A percentile compares a stretch with the other conserved stretches of the same genome.
phyloP scores from a whole-genome alignment of 2,329 filamentous ascomycete species.

The Akanthomyces lecanii region DNA sequence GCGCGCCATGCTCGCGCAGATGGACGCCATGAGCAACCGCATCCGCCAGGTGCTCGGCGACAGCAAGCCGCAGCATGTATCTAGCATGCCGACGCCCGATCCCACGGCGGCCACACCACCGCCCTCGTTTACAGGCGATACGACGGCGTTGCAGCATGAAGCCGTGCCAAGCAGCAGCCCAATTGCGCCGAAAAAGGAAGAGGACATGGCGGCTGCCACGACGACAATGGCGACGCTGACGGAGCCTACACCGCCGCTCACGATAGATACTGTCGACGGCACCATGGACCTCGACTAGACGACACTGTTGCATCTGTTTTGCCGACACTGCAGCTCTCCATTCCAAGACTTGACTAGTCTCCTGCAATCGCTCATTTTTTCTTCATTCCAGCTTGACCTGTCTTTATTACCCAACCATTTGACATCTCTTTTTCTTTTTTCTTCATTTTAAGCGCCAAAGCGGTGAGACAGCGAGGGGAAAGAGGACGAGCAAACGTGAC shows the following conservation, averaged over 20 bases:
- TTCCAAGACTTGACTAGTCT: not conserved
- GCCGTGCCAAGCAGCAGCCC: conserved; percentile 21
- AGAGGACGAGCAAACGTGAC: too few species aligned
- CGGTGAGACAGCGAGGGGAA: too few species aligned
- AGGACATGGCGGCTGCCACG: conserved; percentile 24
- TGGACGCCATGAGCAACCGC: conserved; percentile 40
- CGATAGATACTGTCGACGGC: conserved; percentile 35
- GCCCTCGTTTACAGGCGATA: not conserved
- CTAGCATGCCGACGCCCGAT: conserved; percentile 18
- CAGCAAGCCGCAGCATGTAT: conserved; percentile 16
- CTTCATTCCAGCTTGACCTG: too few species aligned
- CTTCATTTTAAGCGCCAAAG: not conserved
- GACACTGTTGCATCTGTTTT: not conserved
- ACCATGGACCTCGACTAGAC: conserved; percentile 38
- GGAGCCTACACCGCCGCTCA: conserved; percentile 38
- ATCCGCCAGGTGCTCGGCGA: conserved; percentile 40
- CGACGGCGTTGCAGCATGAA: too few species aligned
- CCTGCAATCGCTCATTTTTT: not conserved
- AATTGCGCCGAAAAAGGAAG: conserved; percentile 28
- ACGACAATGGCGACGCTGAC: conserved; percentile 27
- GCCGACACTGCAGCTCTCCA: too few species aligned
- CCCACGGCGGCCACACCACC: conserved; percentile 15
- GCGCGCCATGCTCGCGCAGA: conserved; percentile 44
- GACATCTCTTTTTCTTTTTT: not conserved
- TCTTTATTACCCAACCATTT: not conserved